Base-by-base conservation (phyloP, 495 filamentous ascomycete genomes). In the Astrothelium subdiscretum region DNA sequence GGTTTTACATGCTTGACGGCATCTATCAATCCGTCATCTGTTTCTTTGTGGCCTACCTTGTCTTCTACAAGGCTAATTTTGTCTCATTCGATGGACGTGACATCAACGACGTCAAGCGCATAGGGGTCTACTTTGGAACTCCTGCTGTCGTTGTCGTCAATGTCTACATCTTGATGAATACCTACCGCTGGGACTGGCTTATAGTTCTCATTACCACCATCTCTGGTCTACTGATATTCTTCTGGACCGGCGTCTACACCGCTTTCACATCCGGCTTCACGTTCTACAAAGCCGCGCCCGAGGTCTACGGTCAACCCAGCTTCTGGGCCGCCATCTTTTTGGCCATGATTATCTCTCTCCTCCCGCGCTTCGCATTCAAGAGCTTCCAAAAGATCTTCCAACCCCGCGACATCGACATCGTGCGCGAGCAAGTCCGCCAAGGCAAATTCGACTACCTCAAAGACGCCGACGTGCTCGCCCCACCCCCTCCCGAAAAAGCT, bases 121-220 rank as follows among this genome's bases (percentile, higher is more conserved):
- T 99, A 69, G 95, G 95, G 62, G 78, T 87, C 59, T 90, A 90
- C 68, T 82, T 97, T 60, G 91, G 84, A 58, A 88, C 87, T 58
- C 83, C 89, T 15, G 84, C 95, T 51, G 78, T 96, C 67, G 69
- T 81, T 13, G 86, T 85, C 48, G 94, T 95, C 75, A 99, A 99
- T 71, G 71, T 85, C 60, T 99, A 97, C 77, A 87, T 99, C 67
- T 77, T 97, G 65, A 81, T 99, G 76, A 99, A 99, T 73, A 92
- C 88, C 4, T 97, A 94, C 73, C 81, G 91, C 62, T 97, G 95
- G 95, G 95, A 99, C 73, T 97, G 92, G 92, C 78, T 97, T 68
- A 90, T 92, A 65, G 68, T 89, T 13, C 77, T 96, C 69, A 85
- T 96, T 67, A 86, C 91, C 31, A 71, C 70, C 54, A 80, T 97